Evolutionary conservation across 2,329 filamentous ascomycete genomes (phyloP).

Genomic region (Tolypocladium inflatum): DNA sequence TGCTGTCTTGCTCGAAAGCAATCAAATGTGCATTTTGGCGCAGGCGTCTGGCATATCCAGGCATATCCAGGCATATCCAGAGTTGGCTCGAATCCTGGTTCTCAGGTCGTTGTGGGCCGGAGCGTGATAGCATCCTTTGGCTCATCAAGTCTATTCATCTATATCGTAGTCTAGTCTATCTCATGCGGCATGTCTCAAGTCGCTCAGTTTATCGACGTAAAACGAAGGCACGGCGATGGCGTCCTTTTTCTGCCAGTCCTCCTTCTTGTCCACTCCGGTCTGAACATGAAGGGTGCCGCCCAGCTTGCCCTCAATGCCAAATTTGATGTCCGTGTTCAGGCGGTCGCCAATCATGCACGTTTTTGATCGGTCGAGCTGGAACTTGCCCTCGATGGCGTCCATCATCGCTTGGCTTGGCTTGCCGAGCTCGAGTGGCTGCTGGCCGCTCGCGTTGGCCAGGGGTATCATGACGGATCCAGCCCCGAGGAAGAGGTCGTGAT

Average conservation of each 20-base stretch:
- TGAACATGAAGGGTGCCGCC: conserved; percentile 87
- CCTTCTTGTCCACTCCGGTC: conserved; percentile 81
- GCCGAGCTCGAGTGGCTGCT: conserved; percentile 69
- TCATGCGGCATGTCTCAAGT: conserved; percentile 41
- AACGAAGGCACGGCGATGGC: conserved; percentile 64
- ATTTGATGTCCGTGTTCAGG: conserved; percentile 90
- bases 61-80: background rate
- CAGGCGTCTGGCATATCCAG: background rate
- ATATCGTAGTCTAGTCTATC: conserved; percentile 1
- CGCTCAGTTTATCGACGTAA: conserved; percentile 77
- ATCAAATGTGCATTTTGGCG: background rate
- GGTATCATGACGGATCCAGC: conserved; percentile 77
- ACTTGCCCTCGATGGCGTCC: conserved; percentile 96
- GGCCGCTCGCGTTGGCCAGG: conserved; percentile 59
- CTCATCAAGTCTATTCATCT: background rate
- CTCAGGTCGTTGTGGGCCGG: background rate
- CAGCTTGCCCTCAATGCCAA: conserved; percentile 82
- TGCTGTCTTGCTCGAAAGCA: too few relatives aligned
- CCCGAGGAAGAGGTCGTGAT: conserved; percentile 78
- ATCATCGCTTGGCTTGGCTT: conserved; percentile 99
- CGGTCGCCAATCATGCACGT: conserved; percentile 96
- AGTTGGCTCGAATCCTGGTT: background rate
- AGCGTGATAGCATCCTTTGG: background rate
- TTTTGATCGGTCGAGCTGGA: conserved; percentile 70
- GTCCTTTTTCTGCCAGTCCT: conserved; percentile 65